phyloP scores from a whole-genome alignment of 208 protist species.

The Acanthamoeba sp. region DNA sequence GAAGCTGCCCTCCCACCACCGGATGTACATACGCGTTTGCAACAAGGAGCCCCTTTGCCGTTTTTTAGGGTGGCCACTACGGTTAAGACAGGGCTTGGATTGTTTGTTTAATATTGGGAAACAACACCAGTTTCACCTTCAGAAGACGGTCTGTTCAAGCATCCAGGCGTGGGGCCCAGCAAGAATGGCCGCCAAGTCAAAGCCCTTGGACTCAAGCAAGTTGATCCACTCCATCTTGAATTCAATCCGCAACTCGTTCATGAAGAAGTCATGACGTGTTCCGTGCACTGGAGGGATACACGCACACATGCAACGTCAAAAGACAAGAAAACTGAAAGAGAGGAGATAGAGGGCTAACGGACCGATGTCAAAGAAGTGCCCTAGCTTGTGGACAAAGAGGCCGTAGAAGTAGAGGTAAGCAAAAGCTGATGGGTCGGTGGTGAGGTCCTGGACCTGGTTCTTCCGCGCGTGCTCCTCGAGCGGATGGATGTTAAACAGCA shows the following conservation, averaged over 20 bases:
- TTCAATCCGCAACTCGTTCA: conserved; percentile 64
- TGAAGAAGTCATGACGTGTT: conserved; percentile 47
- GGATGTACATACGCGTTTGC: no score
- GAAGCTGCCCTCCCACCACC: no score
- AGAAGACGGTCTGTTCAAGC: conserved; percentile 39
- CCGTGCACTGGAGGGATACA: conserved; percentile 6
- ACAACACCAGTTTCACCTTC: no score
- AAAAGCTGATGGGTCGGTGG: conserved; percentile 26
- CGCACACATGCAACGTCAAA: neutral
- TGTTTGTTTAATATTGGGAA: no score
- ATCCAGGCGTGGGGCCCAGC: conserved; percentile 36
- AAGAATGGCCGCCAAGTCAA: conserved; percentile 5
- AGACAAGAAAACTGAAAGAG: neutral
- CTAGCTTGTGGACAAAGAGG: conserved; percentile 68
- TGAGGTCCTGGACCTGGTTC: neutral
- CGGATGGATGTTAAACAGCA: conserved; percentile 53
- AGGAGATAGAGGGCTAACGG: neutral
- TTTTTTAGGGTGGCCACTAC: no score
- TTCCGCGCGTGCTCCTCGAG: conserved; percentile 9
- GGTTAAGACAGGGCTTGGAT: no score
- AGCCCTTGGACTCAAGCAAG: conserved; percentile 21
- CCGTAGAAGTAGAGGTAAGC: conserved; percentile 68
- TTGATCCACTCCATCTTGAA: conserved; percentile 74
- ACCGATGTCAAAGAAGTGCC: conserved; percentile 66
- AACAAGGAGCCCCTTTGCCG: no score